Evolutionary conservation across 257 asterid genomes (phyloP).

Genomic region (Leptodermis oblonga): DNA sequence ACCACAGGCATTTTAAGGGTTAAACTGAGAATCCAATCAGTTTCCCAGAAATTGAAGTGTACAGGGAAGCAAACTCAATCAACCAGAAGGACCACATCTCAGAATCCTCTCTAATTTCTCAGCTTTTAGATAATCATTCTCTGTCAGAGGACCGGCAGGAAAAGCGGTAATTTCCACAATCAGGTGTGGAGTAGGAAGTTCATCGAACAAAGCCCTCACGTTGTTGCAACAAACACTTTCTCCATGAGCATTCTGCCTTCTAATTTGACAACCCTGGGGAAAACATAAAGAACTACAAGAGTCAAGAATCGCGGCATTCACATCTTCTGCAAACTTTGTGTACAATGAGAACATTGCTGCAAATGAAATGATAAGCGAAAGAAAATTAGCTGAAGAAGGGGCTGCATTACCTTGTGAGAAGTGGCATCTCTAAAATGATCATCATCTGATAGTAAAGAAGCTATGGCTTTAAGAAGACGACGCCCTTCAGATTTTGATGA

Average conservation of each 20-base stretch:
- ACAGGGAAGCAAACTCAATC: conserved; percentile 10
- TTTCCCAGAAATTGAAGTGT: not conserved
- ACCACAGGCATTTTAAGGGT: not conserved
- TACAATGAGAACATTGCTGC: not conserved
- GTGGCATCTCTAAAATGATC: conserved; percentile 95
- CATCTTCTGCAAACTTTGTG: not conserved
- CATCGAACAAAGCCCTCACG: conserved; percentile 89
- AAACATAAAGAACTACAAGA: conserved; percentile 1
- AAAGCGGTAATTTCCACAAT: conserved; percentile 77
- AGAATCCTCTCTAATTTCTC: conserved; percentile 89
- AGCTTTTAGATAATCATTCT: conserved; percentile 77
- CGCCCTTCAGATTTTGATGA: conserved; percentile 83
- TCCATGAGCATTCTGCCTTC: conserved; percentile 95
- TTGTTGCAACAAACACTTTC: conserved; percentile 93
- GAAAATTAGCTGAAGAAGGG: not conserved
- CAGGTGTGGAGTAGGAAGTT: conserved; percentile 92
- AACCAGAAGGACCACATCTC: conserved; percentile 72
- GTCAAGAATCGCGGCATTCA: not conserved
- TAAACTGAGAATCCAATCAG: not conserved
- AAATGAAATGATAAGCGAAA: not conserved
- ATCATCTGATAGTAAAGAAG: conserved; percentile 85
- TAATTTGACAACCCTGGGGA: conserved; percentile 83
- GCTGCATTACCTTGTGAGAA: conserved; percentile 76
- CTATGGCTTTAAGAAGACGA: conserved; percentile 69
- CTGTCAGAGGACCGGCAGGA: conserved; percentile 83